Percentiles rank a stretch among this genome's conserved stretches.
Conservation (phyloP, 768 basidiomycete species). For the Megacollybia marginata region DNA sequence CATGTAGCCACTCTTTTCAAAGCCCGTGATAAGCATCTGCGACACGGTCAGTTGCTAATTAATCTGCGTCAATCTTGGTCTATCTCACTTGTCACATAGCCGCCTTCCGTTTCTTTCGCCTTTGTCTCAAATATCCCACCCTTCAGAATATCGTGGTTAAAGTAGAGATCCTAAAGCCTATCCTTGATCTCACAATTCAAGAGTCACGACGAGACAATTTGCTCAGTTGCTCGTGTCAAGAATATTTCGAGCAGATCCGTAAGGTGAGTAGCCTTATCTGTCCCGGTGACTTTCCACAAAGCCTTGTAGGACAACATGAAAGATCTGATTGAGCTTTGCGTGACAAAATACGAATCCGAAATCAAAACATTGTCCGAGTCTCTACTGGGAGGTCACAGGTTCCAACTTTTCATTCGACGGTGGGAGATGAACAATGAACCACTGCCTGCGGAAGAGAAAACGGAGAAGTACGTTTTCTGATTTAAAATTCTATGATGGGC, state of each 20-base stretch:
- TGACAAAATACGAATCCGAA: constrained; percentile 64
- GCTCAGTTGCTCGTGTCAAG: constrained; percentile 90
- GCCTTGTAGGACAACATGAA: constrained; percentile 76
- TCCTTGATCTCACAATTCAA: constrained; percentile 75
- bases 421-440: constrained; percentile 94
- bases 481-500: constrained; percentile 6
- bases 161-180: constrained; percentile 74
- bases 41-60: constrained; percentile 59
- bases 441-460: constrained; percentile 42
- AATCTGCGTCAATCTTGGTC: constrained; percentile 5
- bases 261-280: constrained; percentile 45
- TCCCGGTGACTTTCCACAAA: not conserved
- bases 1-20: constrained; percentile 74
- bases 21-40: constrained; percentile 84
- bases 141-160: constrained; percentile 72
- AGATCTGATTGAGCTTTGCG: constrained; percentile 75
- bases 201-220: constrained; percentile 89
- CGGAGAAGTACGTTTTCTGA: constrained; percentile 36
- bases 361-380: constrained; percentile 58
- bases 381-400: constrained; percentile 57
- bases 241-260: constrained; percentile 89
- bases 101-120: constrained; percentile 86
- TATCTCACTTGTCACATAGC: constrained; percentile 36
- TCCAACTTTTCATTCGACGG: constrained; percentile 64
- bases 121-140: constrained; percentile 77